These are phyloP conservation scores for Kwoniella dendrophila DNA, from an alignment of 768 basidiomycete species.

Conservation along the genomic window DNA sequence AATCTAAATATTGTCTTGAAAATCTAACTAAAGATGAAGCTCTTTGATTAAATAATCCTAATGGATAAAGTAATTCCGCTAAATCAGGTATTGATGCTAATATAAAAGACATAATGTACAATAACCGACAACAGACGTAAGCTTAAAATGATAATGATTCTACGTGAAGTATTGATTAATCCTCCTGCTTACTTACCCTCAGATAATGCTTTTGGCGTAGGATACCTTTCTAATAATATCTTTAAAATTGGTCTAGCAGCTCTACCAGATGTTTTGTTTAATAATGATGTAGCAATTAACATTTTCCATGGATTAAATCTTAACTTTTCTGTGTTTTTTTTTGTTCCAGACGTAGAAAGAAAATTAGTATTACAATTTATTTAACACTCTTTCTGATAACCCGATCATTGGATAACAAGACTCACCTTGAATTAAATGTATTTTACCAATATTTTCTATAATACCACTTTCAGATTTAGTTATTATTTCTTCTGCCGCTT, in stretches of 20 bases:
- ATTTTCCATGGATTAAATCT: conserved; percentile 66
- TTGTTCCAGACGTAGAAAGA: neutral
- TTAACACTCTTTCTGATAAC: neutral
- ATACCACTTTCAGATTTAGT: conserved; percentile 21
- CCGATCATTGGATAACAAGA: neutral
- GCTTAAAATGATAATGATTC: neutral
- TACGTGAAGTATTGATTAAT: neutral
- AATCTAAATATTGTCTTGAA: conserved; percentile 61
- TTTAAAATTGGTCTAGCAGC: conserved; percentile 69
- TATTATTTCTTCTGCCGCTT: conserved; percentile 5
- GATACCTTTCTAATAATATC: conserved; percentile 64
- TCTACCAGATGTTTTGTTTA: conserved; percentile 71
- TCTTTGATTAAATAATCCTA: conserved; percentile 67
- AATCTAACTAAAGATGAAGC: conserved; percentile 64
- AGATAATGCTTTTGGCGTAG: conserved; percentile 63
- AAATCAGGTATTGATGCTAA: conserved; percentile 61
- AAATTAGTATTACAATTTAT: neutral
- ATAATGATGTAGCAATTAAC: conserved; percentile 67
- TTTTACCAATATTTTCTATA: conserved; percentile 31
- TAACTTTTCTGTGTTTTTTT: conserved; percentile 30
- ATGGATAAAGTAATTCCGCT: conserved; percentile 59
- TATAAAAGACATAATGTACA: conserved; percentile 1
- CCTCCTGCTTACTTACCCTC: conserved; percentile 59
- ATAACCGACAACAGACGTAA: neutral
- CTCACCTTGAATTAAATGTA: conserved; percentile 48